Evolutionary conservation across 225 moss, liverwort and hornwort species (phyloP).

Genomic region (Ulota crispa): DNA sequence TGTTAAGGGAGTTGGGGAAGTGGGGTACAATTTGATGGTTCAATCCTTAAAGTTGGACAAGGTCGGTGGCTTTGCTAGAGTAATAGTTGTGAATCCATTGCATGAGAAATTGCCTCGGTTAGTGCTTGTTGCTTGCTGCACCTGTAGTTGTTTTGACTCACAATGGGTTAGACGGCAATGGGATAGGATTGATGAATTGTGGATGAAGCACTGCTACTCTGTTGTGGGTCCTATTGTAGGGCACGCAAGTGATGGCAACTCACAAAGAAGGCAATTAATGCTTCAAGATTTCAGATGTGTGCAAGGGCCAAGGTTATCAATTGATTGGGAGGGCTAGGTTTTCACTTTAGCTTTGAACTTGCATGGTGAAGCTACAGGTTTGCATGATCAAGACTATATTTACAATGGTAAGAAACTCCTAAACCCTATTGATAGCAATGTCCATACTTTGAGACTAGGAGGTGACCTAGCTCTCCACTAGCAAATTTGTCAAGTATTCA

Average conservation of each 20-base stretch:
- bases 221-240: not conserved
- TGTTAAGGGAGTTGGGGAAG: accelerated
- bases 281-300: not conserved
- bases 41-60: not conserved
- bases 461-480: not conserved
- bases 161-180: accelerated
- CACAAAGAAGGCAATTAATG: not conserved
- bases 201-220: not conserved
- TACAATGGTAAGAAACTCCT: not conserved
- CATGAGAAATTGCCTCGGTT: not conserved
- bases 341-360: not conserved
- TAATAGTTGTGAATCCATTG: not conserved
- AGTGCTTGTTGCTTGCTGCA: not conserved
- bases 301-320: not conserved
- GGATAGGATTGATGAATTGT: not conserved
- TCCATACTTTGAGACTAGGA: not conserved
- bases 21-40: accelerated
- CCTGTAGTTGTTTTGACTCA: not conserved
- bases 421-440: not conserved
- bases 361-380: not conserved
- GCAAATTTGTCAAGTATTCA: not conserved
- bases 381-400: not conserved
- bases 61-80: not conserved
- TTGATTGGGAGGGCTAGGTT: not conserved
- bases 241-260: not conserved